Base-by-base conservation (phyloP, 192 early-diverging fungal genomes). In the Oehlia diaphana region DNA sequence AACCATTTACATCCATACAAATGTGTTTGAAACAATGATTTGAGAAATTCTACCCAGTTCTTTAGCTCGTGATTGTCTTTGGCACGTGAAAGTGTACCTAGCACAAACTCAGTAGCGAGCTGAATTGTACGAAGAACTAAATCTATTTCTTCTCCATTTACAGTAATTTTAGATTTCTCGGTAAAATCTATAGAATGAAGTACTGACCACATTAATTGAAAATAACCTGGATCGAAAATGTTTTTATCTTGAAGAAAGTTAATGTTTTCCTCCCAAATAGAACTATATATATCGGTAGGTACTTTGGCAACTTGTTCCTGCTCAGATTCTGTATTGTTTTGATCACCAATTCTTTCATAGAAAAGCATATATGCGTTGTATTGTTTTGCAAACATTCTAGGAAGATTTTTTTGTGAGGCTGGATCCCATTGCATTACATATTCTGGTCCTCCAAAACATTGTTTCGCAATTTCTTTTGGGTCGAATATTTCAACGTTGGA, bases 291-390 rank as follows among this genome's bases (percentile, higher is more conserved):
- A 44, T 83, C 85, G 4, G 16, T 37, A 14, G 86, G 83, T 12
- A 83, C 65, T 1, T 76, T 47, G 1, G 33, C 58, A 14, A 65
- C 21, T 39, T 28, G 26, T 3, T 76, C 61, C 33, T 76, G 19
- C 31, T 49, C 21, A 19, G n/a, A 0, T 49, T 9, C 12, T 49
- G 50, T 31, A 31, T 21, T 58, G 28, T 74, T 14, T 28, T 47
- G 53, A 23, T 69, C 39, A 9, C 78, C 77, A 13, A 69, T 61
- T 14, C 84, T 80, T 74, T 87, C 83, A 14, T 89, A 89, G 26
- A 89, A 88, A 33, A 89, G 78, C 88, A 89, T 89, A 63, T 89
- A 89, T 2, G 88, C 88, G 42, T 86, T 88, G 75, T 89, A 88
- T 9, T 87, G 86, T 67, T 87, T 89, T 31, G 79, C 69, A 33